These are phyloP conservation scores for Linnemannia hyalina DNA, from an alignment of 192 early-diverging fungal genomes.

Conservation along the genomic window DNA sequence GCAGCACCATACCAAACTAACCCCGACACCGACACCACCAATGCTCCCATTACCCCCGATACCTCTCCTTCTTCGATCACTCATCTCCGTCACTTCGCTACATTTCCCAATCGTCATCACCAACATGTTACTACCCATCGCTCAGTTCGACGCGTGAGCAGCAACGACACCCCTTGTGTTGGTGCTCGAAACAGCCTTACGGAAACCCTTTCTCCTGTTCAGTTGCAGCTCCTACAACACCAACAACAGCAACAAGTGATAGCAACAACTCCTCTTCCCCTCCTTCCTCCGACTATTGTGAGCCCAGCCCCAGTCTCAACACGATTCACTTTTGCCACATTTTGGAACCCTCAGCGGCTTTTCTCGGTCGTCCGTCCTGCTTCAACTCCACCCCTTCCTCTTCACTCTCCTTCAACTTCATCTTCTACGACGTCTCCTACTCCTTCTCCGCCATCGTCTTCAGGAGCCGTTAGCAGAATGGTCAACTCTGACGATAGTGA, in stretches of 20 bases:
- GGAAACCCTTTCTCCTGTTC: neutral
- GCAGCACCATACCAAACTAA: neutral
- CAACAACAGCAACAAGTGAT: neutral
- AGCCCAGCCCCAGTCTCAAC: neutral
- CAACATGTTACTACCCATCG: neutral
- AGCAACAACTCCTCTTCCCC: neutral
- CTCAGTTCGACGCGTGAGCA: neutral
- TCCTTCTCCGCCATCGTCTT: neutral
- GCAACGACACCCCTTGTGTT: neutral
- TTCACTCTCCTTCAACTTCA: neutral
- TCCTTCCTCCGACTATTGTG: neutral
- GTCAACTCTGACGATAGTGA: neutral
- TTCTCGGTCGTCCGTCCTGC: neutral
- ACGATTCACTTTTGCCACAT: neutral
- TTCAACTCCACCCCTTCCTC: neutral
- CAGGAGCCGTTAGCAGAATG: neutral
- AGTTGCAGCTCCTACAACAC: neutral
- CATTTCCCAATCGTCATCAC: neutral
- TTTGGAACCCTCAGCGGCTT: neutral
- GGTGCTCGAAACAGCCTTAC: neutral
- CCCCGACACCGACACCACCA: neutral
- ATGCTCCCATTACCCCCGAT: neutral
- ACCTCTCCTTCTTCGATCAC: neutral
- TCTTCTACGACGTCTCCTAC: neutral
- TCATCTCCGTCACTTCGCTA: neutral